These are phyloP conservation scores for Phytophthora vignae DNA, from an alignment of 352 stramenopile genomes.

Conservation along the genomic window DNA sequence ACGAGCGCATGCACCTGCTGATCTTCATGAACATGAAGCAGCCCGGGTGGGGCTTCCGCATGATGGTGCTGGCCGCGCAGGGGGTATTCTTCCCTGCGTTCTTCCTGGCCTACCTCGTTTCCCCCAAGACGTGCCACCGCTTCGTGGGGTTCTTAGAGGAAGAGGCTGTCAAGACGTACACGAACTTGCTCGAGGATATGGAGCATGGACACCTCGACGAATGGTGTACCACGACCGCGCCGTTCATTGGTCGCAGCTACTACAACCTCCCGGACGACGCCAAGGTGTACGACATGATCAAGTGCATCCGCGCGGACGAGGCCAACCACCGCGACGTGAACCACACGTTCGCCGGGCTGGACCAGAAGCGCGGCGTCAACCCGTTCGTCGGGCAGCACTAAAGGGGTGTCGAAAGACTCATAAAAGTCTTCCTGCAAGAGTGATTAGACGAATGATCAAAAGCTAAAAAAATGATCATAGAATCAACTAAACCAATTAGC, in stretches of 20 bases:
- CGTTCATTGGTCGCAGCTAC: constrained; percentile 82
- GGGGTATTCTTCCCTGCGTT: constrained; percentile 90
- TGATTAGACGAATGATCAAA: not conserved
- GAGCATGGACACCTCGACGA: constrained; percentile 75
- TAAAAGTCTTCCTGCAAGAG: not conserved
- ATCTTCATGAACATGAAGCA: constrained; percentile 93
- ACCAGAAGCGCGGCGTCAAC: constrained; percentile 47
- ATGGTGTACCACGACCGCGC: constrained; percentile 71
- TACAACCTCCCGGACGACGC: constrained; percentile 85
- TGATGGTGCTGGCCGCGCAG: constrained; percentile 79
- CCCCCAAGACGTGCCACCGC: constrained; percentile 84
- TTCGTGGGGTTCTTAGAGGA: constrained; percentile 94
- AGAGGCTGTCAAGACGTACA: constrained; percentile 92
- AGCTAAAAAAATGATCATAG: not conserved
- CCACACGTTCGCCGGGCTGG: constrained; percentile 63
- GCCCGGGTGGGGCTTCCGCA: constrained; percentile 74
- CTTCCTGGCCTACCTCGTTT: constrained; percentile 84
- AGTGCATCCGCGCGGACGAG: constrained; percentile 87
- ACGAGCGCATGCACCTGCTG: constrained; percentile 94
- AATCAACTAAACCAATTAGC: not conserved
- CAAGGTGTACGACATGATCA: constrained; percentile 84
- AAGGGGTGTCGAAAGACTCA: not conserved
- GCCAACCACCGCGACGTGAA: constrained; percentile 89
- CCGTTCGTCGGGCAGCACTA: constrained; percentile 34
- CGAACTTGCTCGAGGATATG: constrained; percentile 89